phyloP scores from a whole-genome alignment of 805 yeast genomes.

The Cyberlindnera xylosilytica region DNA sequence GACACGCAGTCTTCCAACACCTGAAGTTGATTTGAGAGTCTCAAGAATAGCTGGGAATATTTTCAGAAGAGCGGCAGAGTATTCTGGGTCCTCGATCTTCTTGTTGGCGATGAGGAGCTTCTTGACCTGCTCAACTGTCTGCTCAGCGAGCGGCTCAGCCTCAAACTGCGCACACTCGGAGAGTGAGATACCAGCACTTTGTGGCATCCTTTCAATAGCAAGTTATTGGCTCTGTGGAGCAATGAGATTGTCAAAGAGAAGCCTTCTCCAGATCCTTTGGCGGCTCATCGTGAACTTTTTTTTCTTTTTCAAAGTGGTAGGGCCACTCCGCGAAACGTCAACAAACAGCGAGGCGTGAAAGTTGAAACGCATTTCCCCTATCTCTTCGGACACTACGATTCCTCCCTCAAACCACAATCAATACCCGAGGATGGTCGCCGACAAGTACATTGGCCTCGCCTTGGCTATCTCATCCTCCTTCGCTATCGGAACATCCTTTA shows the following conservation, averaged over 20 bases:
- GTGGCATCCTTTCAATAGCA: no score
- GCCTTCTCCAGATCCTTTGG: not conserved
- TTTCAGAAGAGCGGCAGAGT: conserved; percentile 13
- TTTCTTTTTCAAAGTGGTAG: not conserved
- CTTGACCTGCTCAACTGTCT: conserved; percentile 9
- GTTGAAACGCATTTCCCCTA: not conserved
- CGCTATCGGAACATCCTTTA: conserved; percentile 89
- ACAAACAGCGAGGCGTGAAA: conserved; percentile 3
- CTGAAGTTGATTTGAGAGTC: conserved; percentile 32
- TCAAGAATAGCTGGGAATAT: conserved; percentile 30
- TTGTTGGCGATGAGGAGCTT: conserved; percentile 20
- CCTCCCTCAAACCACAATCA: not conserved
- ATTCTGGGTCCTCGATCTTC: conserved; percentile 12
- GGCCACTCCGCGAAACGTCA: conserved; percentile 8
- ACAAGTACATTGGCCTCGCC: conserved; percentile 84
- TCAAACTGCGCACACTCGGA: not conserved
- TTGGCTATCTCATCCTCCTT: conserved; percentile 83
- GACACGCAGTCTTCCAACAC: conserved; percentile 37
- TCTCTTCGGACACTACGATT: not conserved
- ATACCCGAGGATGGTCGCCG: conserved; percentile 45
- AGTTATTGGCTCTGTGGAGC: no score
- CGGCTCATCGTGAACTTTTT: conserved; percentile 4
- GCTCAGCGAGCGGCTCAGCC: conserved; percentile 7
- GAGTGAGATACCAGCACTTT: no score
- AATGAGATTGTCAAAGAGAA: not conserved